These are phyloP conservation scores for Baeospora myosura DNA, from an alignment of 1,284 basidiomycete species.

Conservation along the genomic window DNA sequence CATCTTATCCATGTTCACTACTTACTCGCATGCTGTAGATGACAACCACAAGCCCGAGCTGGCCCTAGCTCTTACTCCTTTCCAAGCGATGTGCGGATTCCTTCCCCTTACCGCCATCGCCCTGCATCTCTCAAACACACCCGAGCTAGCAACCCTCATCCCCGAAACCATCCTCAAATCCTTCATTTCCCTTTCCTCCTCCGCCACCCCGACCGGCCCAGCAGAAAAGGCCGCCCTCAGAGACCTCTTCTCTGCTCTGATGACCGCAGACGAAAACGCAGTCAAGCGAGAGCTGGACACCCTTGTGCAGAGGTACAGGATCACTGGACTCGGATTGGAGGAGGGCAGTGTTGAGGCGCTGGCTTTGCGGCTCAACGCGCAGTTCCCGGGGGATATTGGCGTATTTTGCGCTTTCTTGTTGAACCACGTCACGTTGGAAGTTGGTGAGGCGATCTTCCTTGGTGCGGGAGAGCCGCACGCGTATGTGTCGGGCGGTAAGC, in stretches of 20 bases:
- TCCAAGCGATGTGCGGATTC: slow-evolving; percentile 90
- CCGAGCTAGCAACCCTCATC: slow-evolving; percentile 75
- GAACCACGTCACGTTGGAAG: slow-evolving; percentile 76
- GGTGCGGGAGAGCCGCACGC: slow-evolving; percentile 97
- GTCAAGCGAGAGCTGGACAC: slow-evolving; percentile 50
- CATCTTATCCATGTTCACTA: slow-evolving; percentile 7
- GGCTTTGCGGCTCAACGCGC: slow-evolving; percentile 66
- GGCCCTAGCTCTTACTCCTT: slow-evolving; percentile 91
- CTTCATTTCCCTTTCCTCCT: slow-evolving; percentile 41
- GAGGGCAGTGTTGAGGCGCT: slow-evolving; percentile 54
- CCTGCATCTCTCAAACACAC: slow-evolving; percentile 58
- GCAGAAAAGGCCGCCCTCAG: slow-evolving; percentile 59
- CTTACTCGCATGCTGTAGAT: slow-evolving; percentile 39
- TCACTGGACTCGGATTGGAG: slow-evolving; percentile 29
- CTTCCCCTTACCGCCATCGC: slow-evolving; percentile 71
- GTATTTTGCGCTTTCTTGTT: slow-evolving; percentile 89
- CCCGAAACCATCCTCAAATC: slow-evolving; percentile 42
- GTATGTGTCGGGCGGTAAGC: slow-evolving; percentile 82
- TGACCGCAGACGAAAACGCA: slow-evolving; percentile 57
- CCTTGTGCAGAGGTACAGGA: slow-evolving; percentile 61
- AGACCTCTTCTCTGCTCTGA: slow-evolving; percentile 75
- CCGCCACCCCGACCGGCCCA: slow-evolving; percentile 33
- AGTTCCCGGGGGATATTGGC: slow-evolving; percentile 93
- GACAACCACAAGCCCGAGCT: slow-evolving; percentile 97
- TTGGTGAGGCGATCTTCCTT: slow-evolving; percentile 90